phyloP scores from a whole-genome alignment of 2,329 filamentous ascomycete genomes.

The Nannizziopsis arthrosporioides region DNA sequence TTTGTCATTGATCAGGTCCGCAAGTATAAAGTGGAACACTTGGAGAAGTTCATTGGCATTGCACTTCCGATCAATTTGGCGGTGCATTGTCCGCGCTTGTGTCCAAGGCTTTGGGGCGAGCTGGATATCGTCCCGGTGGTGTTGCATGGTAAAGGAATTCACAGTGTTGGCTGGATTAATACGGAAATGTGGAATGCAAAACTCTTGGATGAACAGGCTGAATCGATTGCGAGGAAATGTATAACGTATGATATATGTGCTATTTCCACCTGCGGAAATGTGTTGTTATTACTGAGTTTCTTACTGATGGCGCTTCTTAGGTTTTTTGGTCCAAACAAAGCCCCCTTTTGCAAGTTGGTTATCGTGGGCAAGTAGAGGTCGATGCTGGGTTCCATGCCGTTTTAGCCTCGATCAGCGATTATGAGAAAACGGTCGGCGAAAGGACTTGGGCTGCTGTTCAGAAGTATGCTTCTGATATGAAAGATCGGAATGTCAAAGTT shows the following conservation, averaged over 20 bases:
- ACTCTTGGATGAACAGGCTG: constrained; percentile 67
- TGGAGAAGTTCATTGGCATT: constrained; percentile 62
- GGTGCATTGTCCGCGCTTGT: constrained; percentile 51
- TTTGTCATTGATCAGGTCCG: constrained; percentile 48
- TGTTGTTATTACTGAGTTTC: constrained; percentile 1
- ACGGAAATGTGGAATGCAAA: constrained; percentile 41
- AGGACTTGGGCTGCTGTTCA: constrained; percentile 56
- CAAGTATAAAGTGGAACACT: constrained; percentile 52
- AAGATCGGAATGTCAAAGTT: constrained; percentile 52
- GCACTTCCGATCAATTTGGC: constrained; percentile 54
- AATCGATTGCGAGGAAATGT: constrained; percentile 69
- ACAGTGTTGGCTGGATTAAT: constrained; percentile 20
- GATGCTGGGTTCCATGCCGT: constrained; percentile 55
- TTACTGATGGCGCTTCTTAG: constrained; percentile 29
- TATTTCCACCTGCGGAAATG: too few relatives aligned
- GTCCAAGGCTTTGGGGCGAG: constrained; percentile 61
- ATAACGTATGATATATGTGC: constrained; percentile 39
- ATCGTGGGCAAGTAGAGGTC: constrained; percentile 57
- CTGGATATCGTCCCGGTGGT: constrained; percentile 65
- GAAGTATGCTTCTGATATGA: constrained; percentile 52
- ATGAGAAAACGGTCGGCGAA: constrained; percentile 48
- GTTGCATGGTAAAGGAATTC: constrained; percentile 33
- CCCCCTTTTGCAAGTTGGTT: constrained; percentile 54
- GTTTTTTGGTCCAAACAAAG: constrained; percentile 60
- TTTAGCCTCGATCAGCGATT: constrained; percentile 47